Percentiles rank a stretch among this genome's conserved stretches.
phyloP scores from a whole-genome alignment of 2,329 filamentous ascomycete genomes.

The Cadophora gregata region DNA sequence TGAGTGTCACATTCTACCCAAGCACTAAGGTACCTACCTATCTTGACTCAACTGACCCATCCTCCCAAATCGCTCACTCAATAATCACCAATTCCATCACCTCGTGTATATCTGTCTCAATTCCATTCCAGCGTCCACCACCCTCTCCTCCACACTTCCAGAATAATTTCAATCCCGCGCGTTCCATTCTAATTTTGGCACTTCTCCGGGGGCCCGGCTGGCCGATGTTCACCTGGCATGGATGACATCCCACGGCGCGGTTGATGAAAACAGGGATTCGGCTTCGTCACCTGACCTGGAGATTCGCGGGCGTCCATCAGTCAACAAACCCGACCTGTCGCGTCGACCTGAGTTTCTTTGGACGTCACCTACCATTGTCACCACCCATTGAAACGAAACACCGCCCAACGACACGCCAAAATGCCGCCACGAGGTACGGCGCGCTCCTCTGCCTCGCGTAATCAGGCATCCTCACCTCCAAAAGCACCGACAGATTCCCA shows the following conservation, averaged over 20 bases:
- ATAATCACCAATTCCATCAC: neutral
- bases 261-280: no score
- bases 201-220: no score
- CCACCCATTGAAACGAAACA: constrained; percentile 3
- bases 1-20: no score
- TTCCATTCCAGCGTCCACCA: no score
- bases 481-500: constrained; percentile 29
- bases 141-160: neutral
- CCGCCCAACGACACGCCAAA: neutral
- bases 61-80: neutral
- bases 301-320: neutral
- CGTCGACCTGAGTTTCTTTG: neutral
- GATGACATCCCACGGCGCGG: no score
- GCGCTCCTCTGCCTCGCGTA: constrained; percentile 33
- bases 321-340: neutral
- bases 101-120: neutral
- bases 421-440: constrained; percentile 30
- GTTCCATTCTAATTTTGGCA: neutral
- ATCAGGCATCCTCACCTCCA: constrained; percentile 40
- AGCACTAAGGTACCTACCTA: no score
- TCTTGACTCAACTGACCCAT: no score
- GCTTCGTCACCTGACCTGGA: neutral
- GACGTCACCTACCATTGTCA: neutral
- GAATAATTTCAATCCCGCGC: neutral
- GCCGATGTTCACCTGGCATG: no score